Base-by-base conservation (phyloP, 2,329 filamentous ascomycete species). In the Eutypa lata region DNA sequence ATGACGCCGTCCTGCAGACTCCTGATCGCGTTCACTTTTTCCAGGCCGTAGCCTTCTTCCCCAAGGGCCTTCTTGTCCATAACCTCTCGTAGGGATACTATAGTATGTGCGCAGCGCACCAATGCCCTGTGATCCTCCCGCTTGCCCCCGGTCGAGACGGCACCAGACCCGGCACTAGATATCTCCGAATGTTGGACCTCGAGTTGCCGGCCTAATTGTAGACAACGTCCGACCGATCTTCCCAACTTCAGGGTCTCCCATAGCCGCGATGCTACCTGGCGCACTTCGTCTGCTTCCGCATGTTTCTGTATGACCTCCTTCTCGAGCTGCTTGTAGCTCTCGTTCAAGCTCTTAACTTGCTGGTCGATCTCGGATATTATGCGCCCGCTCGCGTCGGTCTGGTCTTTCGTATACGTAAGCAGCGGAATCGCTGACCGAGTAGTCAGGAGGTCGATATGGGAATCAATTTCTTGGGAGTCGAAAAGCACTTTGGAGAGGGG, bases 391-490 rank as follows among this genome's bases (percentile, higher is more conserved):
- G 91, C 85, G 31, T 84, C 79, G 14, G 86, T 89, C 69, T 94
- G 89, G 43, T 83, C 76, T 55, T 85, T 80, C 3, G 92, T 95
- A 70, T 97, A 82, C 28, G 85, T 76, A 19, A 99, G 81, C 26
- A 99, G 79, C 0, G 91, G 89, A 0, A 93, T 75, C 2, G 94
- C 91, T 26, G 87, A 89, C 57, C 89, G 87, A 2, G 91, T 94
- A 6, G 93, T 95, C 40, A 97, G 81, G 3, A 84, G 82, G 70
- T 99, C 91, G 58, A 99, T 96, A 68, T 96, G 91, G 0, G 92
- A 96, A 73, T 97, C 93, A 60, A 99, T 88, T 72, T 97, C 94
- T 68, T 97, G 94, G 3, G 94, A 87, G 72, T 99, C 94, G 73
- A 99, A 99, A 7, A 97, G 84, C 5, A 97, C 92, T 51, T 91